Evolutionary conservation across 2,329 filamentous ascomycete genomes (phyloP).

Genomic region (Aspergillus sp.): DNA sequence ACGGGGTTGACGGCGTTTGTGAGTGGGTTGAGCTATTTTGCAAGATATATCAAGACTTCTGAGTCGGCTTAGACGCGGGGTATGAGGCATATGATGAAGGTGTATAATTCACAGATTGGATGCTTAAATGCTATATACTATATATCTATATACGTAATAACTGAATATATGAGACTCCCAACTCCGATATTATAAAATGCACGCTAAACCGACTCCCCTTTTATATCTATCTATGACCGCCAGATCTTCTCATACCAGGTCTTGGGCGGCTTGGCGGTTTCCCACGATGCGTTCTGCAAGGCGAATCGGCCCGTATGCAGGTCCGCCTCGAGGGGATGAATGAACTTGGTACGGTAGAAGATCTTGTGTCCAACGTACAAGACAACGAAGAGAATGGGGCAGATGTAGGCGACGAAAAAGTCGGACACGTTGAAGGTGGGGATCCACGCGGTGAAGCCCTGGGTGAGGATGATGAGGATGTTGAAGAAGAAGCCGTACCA

Average conservation of each 20-base stretch:
- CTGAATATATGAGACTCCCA: too few relatives aligned
- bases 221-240: too few relatives aligned
- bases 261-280: conserved; percentile 16
- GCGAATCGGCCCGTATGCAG: conserved; percentile 36
- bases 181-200: too few relatives aligned
- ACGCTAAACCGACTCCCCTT: too few relatives aligned
- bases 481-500: conserved; percentile 65
- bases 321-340: conserved; percentile 38
- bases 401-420: conserved; percentile 63
- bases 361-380: conserved; percentile 59
- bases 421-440: conserved; percentile 51
- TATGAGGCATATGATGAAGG: too few relatives aligned
- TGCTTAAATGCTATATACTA: too few relatives aligned
- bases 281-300: conserved; percentile 31
- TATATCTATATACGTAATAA: too few relatives aligned
- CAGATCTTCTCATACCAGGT: too few relatives aligned
- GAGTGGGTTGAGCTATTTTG: not conserved
- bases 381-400: conserved; percentile 58
- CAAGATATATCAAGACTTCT: not conserved
- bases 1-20: conserved; percentile 15
- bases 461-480: conserved; percentile 60
- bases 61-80: too few relatives aligned
- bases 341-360: conserved; percentile 31
- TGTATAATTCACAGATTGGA: too few relatives aligned
- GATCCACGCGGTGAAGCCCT: conserved; percentile 66